Percentiles rank a stretch among this genome's conserved stretches.
Evolutionary conservation across 2,329 filamentous ascomycete species (phyloP).

Genomic region (Neonectria neomacrospora): DNA sequence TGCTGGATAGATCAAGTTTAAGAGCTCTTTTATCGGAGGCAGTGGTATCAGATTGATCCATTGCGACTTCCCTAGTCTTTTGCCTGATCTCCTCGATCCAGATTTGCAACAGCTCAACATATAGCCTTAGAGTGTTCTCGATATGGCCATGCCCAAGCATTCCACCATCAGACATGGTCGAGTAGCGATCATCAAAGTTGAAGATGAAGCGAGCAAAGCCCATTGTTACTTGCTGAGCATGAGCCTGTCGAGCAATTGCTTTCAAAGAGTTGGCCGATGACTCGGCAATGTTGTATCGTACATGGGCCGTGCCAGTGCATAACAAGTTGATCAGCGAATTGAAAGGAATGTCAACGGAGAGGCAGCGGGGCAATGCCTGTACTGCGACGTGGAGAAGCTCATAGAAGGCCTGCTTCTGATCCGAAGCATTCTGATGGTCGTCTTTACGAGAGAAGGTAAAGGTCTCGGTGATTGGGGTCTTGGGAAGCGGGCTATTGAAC

Average conservation of each 20-base stretch:
- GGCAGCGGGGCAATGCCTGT: conserved; percentile 91
- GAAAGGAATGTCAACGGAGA: conserved; percentile 90
- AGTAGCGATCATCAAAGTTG: conserved; percentile 96
- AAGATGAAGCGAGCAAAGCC: conserved; percentile 98
- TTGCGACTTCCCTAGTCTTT: conserved; percentile 79
- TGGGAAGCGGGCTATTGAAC: conserved; percentile 85
- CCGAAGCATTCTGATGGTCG: conserved; percentile 75
- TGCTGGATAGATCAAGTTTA: conserved; percentile 85
- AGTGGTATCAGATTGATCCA: conserved; percentile 71
- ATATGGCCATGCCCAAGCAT: conserved; percentile 96
- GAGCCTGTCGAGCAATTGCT: conserved; percentile 91
- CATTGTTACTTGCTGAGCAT: conserved; percentile 95
- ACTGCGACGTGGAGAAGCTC: conserved; percentile 95
- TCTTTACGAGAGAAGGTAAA: conserved; percentile 91
- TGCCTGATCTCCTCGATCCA: conserved; percentile 98
- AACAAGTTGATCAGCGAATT: conserved; percentile 93
- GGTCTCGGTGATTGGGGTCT: conserved; percentile 93
- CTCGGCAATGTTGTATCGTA: conserved; percentile 89
- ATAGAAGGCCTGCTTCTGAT: conserved; percentile 95
- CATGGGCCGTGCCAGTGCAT: conserved; percentile 95
- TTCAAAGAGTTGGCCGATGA: conserved; percentile 95
- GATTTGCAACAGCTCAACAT: conserved; percentile 92
- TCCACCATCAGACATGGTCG: conserved; percentile 97
- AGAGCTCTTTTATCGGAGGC: conserved; percentile 76
- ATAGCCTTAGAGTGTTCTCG: conserved; percentile 90